phyloP scores from a whole-genome alignment of 164 flowering plant genomes.

The Piper longum region DNA sequence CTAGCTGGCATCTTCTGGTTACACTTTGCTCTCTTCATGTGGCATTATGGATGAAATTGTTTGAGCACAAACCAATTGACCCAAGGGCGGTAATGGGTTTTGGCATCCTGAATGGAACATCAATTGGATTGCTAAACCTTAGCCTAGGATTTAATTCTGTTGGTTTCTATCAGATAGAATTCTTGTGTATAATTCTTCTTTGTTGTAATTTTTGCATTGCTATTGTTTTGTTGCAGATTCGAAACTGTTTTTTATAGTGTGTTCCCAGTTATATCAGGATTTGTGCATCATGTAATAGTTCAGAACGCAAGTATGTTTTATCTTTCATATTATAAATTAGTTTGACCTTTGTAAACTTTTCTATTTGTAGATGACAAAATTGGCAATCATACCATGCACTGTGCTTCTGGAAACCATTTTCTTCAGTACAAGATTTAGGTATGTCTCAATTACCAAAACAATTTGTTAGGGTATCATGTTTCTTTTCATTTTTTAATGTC shows the following conservation, averaged over 20 bases:
- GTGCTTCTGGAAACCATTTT: slow-evolving; percentile 86
- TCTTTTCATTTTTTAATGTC: neutral
- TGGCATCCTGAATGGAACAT: slow-evolving; percentile 85
- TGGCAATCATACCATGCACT: slow-evolving; percentile 92
- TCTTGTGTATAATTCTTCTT: neutral
- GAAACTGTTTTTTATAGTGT: no score
- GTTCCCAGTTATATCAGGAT: no score
- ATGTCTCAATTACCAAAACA: neutral
- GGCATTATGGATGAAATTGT: slow-evolving; percentile 73
- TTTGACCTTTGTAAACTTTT: neutral
- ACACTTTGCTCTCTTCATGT: slow-evolving; percentile 91
- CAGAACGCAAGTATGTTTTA: neutral
- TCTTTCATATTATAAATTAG: neutral
- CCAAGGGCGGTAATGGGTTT: slow-evolving; percentile 72
- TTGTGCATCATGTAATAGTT: no score
- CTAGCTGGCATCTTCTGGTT: slow-evolving; percentile 98
- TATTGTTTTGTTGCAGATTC: no score
- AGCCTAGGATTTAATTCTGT: slow-evolving; percentile 94
- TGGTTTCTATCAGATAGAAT: slow-evolving; percentile 82
- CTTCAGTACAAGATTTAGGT: slow-evolving; percentile 80
- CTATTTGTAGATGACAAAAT: slow-evolving; percentile 70
- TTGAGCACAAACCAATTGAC: slow-evolving; percentile 92
- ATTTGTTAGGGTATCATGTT: neutral
- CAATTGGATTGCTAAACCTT: slow-evolving; percentile 83
- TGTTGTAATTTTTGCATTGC: neutral